Evolutionary conservation across 2,329 filamentous ascomycete species (phyloP), one percentile per base, ranked within the genome.

Genomic region (Colletotrichum destructivum): DNA sequence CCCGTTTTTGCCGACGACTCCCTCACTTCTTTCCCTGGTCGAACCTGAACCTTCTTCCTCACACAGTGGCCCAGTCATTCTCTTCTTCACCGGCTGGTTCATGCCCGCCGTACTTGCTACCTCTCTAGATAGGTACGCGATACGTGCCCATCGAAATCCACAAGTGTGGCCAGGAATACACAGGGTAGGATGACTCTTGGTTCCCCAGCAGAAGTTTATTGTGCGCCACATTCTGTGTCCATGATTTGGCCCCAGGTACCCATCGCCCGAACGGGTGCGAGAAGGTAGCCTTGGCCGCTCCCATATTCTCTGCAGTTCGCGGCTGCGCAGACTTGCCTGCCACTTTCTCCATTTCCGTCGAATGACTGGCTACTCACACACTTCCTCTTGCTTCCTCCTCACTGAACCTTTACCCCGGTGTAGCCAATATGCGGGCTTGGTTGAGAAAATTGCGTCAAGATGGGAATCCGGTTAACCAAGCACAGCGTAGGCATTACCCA

Each of bases 381-480:
- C 23, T 4, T 31, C 8, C 13, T 7, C 3, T 16, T 26, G 9
- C 46, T n/a, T 18, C 44, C 2, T 13, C 9, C 4, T 51, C 23
- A 38, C 35, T 38, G 9, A 7, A 60, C 40, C 40, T 31, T 40
- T 6, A 57, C 1, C 15, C 60, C 6, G 18, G n/a, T n/a, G 7
- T 62, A 9, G 31, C 21, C 31, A 52, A 6, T 35, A 62, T 62
- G 47, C 42, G 35, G 35, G 47, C 60, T 49, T 52, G 47, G 60
- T 23, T 62, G 47, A 62, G 31, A 2, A 62, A 52, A 40, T 40
- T 46, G 47, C 12, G 21, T 38, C 60, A 26, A 26, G 46, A 38
- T 21, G 31, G 13, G 23, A 42, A 26, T 35, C 42, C 18, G 21
- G 60, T 35, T 62, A 40, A 62, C 35, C 9, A 52, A 40, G 16